Evolutionary conservation across 108 stramenopile species (phyloP).

Genomic region (Skeletonema potamos): DNA sequence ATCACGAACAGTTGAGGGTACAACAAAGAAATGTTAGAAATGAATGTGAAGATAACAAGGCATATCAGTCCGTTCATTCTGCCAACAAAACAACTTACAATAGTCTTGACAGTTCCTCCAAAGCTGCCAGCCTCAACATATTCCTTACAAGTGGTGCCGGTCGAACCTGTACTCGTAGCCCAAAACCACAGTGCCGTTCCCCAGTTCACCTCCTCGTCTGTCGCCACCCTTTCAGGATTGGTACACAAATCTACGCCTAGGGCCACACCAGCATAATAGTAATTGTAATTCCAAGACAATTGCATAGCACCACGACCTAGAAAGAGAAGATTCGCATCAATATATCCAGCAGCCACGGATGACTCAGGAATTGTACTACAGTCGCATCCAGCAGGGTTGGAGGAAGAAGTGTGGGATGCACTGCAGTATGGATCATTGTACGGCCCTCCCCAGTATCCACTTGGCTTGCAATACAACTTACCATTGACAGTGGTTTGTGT

Average conservation of each 20-base stretch:
- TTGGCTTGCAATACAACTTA: background rate
- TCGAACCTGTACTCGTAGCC: background rate
- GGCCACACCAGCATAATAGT: background rate
- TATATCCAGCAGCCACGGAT: background rate
- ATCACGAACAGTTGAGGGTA: background rate
- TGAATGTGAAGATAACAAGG: background rate
- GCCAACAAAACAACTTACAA: background rate
- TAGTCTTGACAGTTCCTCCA: slow-evolving; percentile 1
- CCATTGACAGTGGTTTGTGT: background rate
- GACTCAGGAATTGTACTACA: background rate
- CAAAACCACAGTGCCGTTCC: background rate
- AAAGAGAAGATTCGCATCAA: background rate
- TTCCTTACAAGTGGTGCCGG: background rate
- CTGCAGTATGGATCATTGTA: background rate
- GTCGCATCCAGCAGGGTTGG: background rate
- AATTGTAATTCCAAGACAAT: slow-evolving; percentile 6
- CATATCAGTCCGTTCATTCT: background rate
- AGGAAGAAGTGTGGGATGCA: background rate
- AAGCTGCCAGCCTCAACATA: background rate
- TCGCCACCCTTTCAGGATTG: background rate
- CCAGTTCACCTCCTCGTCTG: background rate
- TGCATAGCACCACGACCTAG: background rate
- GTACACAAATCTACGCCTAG: background rate
- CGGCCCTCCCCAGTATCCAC: background rate
- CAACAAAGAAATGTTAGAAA: background rate